Conservation (phyloP, 2,329 filamentous ascomycete genomes). For the Trichoderma atrobrunneum region DNA sequence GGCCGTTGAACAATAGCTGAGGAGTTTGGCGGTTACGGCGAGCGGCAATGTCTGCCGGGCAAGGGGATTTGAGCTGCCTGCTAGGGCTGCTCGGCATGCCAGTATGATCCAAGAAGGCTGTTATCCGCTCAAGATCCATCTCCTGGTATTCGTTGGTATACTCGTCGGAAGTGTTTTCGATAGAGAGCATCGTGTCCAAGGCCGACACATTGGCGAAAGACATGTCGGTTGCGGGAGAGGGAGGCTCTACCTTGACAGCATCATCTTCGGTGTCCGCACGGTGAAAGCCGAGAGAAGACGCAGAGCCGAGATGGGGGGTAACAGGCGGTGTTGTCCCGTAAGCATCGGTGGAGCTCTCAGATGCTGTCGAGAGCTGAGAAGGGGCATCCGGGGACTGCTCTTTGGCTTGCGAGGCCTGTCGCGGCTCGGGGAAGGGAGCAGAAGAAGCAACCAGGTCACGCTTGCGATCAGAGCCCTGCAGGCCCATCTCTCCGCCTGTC, state of each 20-base stretch:
- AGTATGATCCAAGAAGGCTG: conserved; percentile 23
- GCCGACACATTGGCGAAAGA: conserved; percentile 15
- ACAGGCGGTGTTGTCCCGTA: conserved; percentile 23
- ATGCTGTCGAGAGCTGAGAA: conserved; percentile 21
- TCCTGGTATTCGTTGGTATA: conserved; percentile 17
- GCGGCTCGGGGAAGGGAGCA: conserved; percentile 38
- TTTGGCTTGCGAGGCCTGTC: conserved; percentile 19
- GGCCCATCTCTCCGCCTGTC: conserved; percentile 24
- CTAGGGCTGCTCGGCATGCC: conserved; percentile 19
- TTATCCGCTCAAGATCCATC: conserved; percentile 15
- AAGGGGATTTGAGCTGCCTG: conserved; percentile 45
- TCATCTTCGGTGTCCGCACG: conserved; percentile 16
- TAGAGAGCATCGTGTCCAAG: conserved; percentile 8
- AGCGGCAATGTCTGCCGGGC: conserved; percentile 52
- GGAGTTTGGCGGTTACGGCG: conserved; percentile 47
- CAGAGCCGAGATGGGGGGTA: neutral
- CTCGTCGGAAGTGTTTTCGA: conserved; percentile 17
- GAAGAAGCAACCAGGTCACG: conserved; percentile 41
- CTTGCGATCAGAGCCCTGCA: conserved; percentile 32
- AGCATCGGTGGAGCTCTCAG: conserved; percentile 27
- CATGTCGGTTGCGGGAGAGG: conserved; percentile 20
- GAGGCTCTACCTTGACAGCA: conserved; percentile 6
- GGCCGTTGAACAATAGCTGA: conserved; percentile 45
- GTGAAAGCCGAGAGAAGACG: neutral
- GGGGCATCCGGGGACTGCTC: conserved; percentile 20